Percentiles rank a stretch among this genome's conserved stretches.
phyloP scores from a whole-genome alignment of 305 asterid species.

The Ruellia speciosa region DNA sequence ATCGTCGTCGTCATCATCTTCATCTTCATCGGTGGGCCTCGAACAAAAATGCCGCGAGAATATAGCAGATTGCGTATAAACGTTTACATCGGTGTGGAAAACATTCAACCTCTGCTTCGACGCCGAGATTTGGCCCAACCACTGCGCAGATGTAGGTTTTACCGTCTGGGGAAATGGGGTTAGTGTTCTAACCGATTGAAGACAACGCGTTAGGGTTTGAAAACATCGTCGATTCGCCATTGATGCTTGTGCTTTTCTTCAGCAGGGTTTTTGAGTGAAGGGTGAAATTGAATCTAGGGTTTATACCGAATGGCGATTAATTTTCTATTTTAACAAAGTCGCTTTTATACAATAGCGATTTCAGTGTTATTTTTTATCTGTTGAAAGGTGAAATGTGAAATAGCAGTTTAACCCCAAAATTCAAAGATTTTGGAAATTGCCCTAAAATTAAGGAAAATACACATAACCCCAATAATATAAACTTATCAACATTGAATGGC shows the following conservation, averaged over 20 bases:
- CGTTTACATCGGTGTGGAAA: constrained; percentile 13
- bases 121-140: constrained; percentile 22
- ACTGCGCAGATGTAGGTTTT: constrained; percentile 21
- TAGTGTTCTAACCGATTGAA: constrained; percentile 30
- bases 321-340: neutral
- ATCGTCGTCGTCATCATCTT: constrained; percentile 36
- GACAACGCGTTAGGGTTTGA: constrained; percentile 35
- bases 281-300: constrained; percentile 29
- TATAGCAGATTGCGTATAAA: constrained; percentile 15
- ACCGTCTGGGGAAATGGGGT: constrained; percentile 25
- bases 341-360: neutral
- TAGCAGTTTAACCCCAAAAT: too few species aligned
- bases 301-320: constrained; percentile 8
- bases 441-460: too few species aligned
- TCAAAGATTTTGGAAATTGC: too few species aligned
- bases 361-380: neutral
- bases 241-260: constrained; percentile 23
- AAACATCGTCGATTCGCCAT: constrained; percentile 75
- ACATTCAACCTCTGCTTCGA: constrained; percentile 18
- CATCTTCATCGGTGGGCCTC: constrained; percentile 21
- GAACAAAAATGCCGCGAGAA: constrained; percentile 35
- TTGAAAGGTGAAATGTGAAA: too few species aligned
- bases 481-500: too few species aligned
- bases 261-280: constrained; percentile 25
- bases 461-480: too few species aligned